These are phyloP conservation scores for Solanum sitiens DNA, from an alignment of 257 asterid species.

Conservation along the genomic window DNA sequence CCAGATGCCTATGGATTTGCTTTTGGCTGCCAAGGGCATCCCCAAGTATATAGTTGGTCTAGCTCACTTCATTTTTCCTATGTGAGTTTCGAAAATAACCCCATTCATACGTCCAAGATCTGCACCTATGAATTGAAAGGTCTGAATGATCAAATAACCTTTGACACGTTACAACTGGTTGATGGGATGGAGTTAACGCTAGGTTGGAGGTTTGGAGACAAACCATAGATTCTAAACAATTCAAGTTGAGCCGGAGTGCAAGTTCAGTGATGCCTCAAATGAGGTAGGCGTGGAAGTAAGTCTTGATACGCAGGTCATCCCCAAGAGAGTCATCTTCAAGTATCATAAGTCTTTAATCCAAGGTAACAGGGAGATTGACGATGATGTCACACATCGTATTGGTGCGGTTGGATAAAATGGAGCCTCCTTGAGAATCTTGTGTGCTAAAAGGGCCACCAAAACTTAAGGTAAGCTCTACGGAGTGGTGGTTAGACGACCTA, in stretches of 20 bases:
- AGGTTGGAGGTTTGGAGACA: neutral
- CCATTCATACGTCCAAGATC: too few species aligned
- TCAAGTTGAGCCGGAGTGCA: neutral
- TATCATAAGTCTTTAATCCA: neutral
- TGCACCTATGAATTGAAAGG: too few species aligned
- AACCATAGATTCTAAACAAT: neutral
- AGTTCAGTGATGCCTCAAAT: neutral
- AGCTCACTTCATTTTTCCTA: too few species aligned
- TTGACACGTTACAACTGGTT: too few species aligned
- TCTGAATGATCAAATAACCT: too few species aligned
- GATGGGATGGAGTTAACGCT: neutral
- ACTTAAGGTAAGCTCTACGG: neutral
- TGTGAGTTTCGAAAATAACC: too few species aligned
- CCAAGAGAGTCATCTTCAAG: neutral
- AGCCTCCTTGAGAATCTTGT: neutral
- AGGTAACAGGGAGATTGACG: neutral
- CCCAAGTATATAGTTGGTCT: too few species aligned
- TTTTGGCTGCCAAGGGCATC: too few species aligned
- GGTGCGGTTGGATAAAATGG: neutral
- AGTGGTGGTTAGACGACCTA: neutral
- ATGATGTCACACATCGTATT: neutral
- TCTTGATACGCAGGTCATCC: neutral
- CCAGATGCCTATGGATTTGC: too few species aligned
- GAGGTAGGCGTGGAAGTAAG: neutral
- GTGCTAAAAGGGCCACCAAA: neutral